Conservation (phyloP, 208 protist species). For the Tritrichomonas foetus region DNA sequence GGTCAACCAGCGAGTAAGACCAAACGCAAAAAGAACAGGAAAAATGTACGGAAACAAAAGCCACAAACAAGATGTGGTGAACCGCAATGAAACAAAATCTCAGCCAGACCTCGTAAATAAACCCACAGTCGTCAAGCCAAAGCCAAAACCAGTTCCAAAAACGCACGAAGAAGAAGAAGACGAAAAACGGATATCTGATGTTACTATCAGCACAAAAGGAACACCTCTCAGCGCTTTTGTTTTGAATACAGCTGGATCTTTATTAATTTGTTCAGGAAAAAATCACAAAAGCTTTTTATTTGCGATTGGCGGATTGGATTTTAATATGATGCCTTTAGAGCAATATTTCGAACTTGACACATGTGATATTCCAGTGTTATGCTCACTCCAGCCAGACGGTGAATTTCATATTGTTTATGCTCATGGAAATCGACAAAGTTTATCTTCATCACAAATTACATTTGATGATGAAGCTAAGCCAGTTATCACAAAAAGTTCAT, state of each 20-base stretch:
- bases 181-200: neutral
- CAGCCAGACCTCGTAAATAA: too few relatives aligned
- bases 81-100: too few relatives aligned
- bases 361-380: neutral
- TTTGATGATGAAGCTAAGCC: neutral
- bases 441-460: neutral
- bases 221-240: neutral
- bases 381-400: neutral
- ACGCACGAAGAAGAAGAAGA: neutral
- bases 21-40: neutral
- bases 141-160: neutral
- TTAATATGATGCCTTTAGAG: neutral
- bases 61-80: too few relatives aligned
- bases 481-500: neutral
- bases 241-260: neutral
- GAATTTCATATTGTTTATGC: neutral
- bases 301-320: neutral
- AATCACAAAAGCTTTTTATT: neutral
- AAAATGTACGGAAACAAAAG: neutral
- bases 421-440: neutral
- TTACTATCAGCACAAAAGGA: neutral
- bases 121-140: neutral
- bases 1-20: neutral
- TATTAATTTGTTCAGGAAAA: neutral
- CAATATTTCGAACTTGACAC: neutral